Evolutionary conservation across 257 asterid genomes (phyloP), one percentile per base, ranked within the genome.

Genomic region (Anisodus acutangulus): DNA sequence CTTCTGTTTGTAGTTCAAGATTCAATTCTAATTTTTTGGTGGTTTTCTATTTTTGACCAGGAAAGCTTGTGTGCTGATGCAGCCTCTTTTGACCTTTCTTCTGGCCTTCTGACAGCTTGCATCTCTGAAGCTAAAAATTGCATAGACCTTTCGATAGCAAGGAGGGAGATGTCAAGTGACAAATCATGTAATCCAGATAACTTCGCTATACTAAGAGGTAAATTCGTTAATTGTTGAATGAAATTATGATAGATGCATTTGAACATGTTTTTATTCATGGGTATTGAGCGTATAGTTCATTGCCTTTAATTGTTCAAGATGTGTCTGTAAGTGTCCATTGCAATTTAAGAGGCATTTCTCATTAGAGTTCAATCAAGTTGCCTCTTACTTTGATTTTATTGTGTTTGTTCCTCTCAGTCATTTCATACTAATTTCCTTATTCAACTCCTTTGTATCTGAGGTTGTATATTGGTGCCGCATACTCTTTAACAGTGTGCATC

Each of bases 51-150:
- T 70, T 78, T 53, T 74, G 37, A n/a, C 66, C 47, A 96, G 99
- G 99, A 96, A 92, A 87, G 97, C 89, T 87, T 94, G 76, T 96
- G 99, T 84, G 97, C 99, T 85, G 98, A 96, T 83, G 99, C 99
- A 74, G 98, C 99, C 86, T 96, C 99, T 71, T 94, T 96, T 91
- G 99, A 96, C 88, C 92, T 96, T 84, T 92, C 98, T 41, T 89
- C 97, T 66, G 84, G 95, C 82, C 98, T 94, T 81, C 89, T 96
- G 86, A 88, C 95, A 49, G 97, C 98, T 88, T 96, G 99, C 88
- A 92, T 94, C 85, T 85, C 98, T 79, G 99, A 96, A 83, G 98
- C 98, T 81, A 88, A 94, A 88, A 93, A 67, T 37, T 96, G 99
- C 82, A 86, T 87, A 63, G 98, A 94, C 86, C 95, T 94, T 90